Conservation (phyloP, 257 asterid species). For the Nicotiana tomentosiformis region DNA sequence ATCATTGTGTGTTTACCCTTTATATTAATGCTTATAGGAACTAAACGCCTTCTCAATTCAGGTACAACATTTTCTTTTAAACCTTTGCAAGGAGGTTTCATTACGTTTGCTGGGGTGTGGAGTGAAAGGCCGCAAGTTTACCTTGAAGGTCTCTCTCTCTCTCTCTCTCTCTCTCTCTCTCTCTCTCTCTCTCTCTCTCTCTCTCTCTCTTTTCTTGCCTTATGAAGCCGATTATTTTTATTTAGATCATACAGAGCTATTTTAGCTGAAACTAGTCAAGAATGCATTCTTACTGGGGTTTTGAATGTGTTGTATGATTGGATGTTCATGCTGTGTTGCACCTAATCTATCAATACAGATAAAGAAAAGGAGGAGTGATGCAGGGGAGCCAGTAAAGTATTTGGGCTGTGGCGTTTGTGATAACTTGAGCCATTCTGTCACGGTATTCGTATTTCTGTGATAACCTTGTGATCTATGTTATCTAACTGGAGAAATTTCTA, state of each 20-base stretch:
- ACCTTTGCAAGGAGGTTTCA: conserved; percentile 85
- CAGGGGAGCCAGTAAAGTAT: conserved; percentile 88
- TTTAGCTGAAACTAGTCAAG: not conserved
- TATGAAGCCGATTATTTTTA: not conserved
- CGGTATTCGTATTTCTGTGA: conserved; percentile 41
- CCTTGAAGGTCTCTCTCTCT: conserved; percentile 61
- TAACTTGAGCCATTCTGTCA: conserved; percentile 79
- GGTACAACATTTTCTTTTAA: conserved; percentile 53
- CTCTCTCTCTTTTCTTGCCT: too few relatives aligned
- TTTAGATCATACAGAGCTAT: not conserved
- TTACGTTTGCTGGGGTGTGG: conserved; percentile 87
- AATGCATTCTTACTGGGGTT: too few relatives aligned
- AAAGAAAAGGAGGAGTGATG: conserved; percentile 79
- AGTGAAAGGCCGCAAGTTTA: conserved; percentile 72
- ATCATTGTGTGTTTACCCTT: not conserved
- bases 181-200: conserved; percentile 13
- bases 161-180: not conserved
- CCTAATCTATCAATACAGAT: conserved; percentile 33
- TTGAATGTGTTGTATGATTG: not conserved
- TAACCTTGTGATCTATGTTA: not conserved
- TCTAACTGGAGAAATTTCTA: not conserved
- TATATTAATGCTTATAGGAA: conserved; percentile 6
- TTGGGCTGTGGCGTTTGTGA: conserved; percentile 95
- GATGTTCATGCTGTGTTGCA: not conserved
- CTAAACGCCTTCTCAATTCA: conserved; percentile 30